A percentile compares a stretch with the other conserved stretches of the same genome.
Conservation (phyloP, 2,329 filamentous ascomycete species). For the Aspergillus aculeatinus region DNA sequence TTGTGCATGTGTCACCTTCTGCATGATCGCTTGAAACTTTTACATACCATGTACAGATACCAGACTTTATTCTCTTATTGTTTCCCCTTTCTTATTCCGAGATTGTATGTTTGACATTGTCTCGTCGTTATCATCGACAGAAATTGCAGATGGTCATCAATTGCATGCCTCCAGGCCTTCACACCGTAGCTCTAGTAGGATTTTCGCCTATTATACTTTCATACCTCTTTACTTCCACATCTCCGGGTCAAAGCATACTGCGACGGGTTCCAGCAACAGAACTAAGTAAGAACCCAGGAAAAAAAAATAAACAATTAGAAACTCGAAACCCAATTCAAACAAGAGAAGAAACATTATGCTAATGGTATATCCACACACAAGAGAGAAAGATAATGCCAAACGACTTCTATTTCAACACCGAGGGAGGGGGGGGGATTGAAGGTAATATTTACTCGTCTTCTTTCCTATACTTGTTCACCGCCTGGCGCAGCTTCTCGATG, state of each 20-base stretch:
- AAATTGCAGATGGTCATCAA: background rate
- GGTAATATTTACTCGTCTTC: conserved; percentile 5
- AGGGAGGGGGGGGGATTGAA: no score
- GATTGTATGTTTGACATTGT: conserved; percentile 1
- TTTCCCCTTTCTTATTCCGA: conserved; percentile 4
- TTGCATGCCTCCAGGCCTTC: background rate
- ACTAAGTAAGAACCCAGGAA: background rate
- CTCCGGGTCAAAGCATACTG: background rate
- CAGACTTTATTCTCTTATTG: conserved; percentile 8
- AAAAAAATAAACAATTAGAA: background rate
- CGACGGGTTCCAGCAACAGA: background rate
- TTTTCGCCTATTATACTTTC: no score
- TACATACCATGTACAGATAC: conserved; percentile 17
- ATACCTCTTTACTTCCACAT: no score
- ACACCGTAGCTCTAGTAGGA: background rate
- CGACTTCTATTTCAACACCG: no score
- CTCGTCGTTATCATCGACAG: background rate
- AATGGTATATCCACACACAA: background rate
- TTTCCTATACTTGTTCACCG: conserved; percentile 64
- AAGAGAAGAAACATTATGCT: background rate
- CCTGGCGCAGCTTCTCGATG: conserved; percentile 74
- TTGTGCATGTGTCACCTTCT: background rate
- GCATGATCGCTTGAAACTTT: conserved; percentile 7
- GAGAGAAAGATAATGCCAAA: no score
- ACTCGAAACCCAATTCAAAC: background rate